A percentile compares a stretch with the other conserved stretches of the same genome.
Evolutionary conservation across 768 basidiomycete genomes (phyloP).

Genomic region (Russula dissimulans): DNA sequence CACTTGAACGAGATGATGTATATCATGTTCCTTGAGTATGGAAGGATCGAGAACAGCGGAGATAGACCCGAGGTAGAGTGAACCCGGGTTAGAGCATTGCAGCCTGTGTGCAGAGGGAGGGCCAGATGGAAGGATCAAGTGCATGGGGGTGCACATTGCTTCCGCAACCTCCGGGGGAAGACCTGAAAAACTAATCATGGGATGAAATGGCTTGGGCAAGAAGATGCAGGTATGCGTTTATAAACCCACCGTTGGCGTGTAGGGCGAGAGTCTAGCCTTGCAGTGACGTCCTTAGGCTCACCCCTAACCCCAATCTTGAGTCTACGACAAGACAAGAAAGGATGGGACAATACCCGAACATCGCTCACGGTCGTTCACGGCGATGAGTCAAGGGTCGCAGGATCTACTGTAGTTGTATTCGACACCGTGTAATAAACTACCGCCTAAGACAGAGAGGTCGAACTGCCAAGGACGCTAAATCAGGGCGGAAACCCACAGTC

Average conservation of each 20-base stretch:
- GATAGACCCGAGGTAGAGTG: slow-evolving; percentile 63
- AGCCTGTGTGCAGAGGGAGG: slow-evolving; percentile 23
- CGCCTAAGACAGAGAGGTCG: not conserved
- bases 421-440: not conserved
- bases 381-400: not conserved
- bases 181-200: slow-evolving; percentile 73
- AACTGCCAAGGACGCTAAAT: no score
- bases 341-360: no score
- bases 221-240: not conserved
- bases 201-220: slow-evolving; percentile 6
- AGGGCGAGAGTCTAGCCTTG: slow-evolving; percentile 10
- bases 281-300: slow-evolving; percentile 2
- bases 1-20: slow-evolving; percentile 57
- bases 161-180: slow-evolving; percentile 69
- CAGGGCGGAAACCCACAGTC: not conserved
- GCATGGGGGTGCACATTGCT: slow-evolving; percentile 82
- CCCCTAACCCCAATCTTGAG: slow-evolving; percentile 13
- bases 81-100: slow-evolving; percentile 30
- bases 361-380: no score
- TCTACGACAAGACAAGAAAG: not conserved
- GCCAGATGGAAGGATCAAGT: slow-evolving; percentile 44
- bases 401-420: not conserved
- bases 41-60: slow-evolving; percentile 48
- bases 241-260: slow-evolving; percentile 4
- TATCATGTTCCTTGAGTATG: slow-evolving; percentile 39